Evolutionary conservation across 345 rosid species (phyloP).

Genomic region (Corchorus capsularis): DNA sequence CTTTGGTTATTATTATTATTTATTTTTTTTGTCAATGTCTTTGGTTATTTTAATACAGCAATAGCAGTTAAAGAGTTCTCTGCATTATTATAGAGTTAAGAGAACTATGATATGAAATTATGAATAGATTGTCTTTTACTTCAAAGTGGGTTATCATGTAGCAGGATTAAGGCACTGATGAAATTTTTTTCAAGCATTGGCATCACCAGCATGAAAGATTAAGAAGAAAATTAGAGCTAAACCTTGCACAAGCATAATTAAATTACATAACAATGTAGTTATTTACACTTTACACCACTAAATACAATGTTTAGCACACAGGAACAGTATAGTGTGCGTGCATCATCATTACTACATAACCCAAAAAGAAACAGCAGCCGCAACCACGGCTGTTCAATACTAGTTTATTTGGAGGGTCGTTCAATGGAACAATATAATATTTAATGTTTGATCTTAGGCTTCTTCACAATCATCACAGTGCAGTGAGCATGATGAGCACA

Average conservation of each 20-base stretch:
- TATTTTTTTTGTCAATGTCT: too few species aligned
- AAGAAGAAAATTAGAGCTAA: not conserved
- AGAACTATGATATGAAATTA: not conserved
- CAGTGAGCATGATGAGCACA: conserved; percentile 98
- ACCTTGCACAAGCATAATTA: not conserved
- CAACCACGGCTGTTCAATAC: not conserved
- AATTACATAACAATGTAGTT: not conserved
- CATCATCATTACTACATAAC: not conserved
- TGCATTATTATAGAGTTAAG: too few species aligned
- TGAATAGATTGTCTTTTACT: too few species aligned
- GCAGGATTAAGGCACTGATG: not conserved
- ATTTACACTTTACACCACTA: not conserved
- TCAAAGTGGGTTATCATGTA: not conserved
- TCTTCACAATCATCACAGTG: conserved; percentile 94
- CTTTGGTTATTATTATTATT: too few species aligned
- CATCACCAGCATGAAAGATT: not conserved
- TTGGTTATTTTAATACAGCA: too few species aligned
- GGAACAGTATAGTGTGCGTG: not conserved
- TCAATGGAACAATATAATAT: not conserved
- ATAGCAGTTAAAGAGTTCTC: not conserved
- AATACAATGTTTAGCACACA: not conserved
- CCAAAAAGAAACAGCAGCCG: not conserved
- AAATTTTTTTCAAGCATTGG: not conserved
- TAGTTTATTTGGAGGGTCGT: not conserved
- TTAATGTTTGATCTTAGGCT: conserved; percentile 76